Conservation (phyloP, 2,329 filamentous ascomycete genomes). For the Phyllosticta citriasiana region DNA sequence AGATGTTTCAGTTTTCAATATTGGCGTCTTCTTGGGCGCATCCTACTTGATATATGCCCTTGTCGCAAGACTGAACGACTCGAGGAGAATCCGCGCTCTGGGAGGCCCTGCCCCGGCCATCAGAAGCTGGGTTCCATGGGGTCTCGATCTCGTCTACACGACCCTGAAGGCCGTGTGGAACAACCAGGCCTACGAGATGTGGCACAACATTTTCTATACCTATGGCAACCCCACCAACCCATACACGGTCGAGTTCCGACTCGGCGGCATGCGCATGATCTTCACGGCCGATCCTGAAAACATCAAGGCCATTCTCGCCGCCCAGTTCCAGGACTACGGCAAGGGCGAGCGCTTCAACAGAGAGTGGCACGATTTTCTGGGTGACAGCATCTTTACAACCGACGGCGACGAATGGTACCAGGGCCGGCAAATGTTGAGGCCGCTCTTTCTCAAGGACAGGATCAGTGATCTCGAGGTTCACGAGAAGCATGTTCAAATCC, state of each 20-base stretch:
- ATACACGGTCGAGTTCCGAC: conserved; percentile 52
- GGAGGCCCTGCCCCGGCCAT: conserved; percentile 38
- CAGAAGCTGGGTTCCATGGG: conserved; percentile 34
- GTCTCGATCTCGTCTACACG: conserved; percentile 54
- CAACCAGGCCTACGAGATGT: conserved; percentile 52
- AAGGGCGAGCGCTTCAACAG: conserved; percentile 66
- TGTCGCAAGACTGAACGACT: conserved; percentile 17
- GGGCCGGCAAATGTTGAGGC: conserved; percentile 70
- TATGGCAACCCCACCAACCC: conserved; percentile 26
- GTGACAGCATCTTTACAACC: conserved; percentile 60
- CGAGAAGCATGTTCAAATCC: conserved; percentile 63
- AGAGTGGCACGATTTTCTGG: conserved; percentile 68
- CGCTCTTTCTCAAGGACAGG: conserved; percentile 78
- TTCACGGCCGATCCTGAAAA: conserved; percentile 81
- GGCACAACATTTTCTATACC: conserved; percentile 43
- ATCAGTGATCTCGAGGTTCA: conserved; percentile 74
- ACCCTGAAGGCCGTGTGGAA: conserved; percentile 43
- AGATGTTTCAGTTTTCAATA: background rate
- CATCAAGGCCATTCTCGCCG: conserved; percentile 81
- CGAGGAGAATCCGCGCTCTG: conserved; percentile 30
- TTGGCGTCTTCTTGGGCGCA: background rate
- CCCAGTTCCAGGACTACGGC: conserved; percentile 76
- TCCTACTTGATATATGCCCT: background rate
- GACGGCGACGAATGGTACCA: conserved; percentile 72
- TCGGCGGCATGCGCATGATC: conserved; percentile 50